Percentiles rank a stretch among this genome's conserved stretches.
Conservation (phyloP, 1,139 yeast species). For the Scheffersomyces insectosa region DNA sequence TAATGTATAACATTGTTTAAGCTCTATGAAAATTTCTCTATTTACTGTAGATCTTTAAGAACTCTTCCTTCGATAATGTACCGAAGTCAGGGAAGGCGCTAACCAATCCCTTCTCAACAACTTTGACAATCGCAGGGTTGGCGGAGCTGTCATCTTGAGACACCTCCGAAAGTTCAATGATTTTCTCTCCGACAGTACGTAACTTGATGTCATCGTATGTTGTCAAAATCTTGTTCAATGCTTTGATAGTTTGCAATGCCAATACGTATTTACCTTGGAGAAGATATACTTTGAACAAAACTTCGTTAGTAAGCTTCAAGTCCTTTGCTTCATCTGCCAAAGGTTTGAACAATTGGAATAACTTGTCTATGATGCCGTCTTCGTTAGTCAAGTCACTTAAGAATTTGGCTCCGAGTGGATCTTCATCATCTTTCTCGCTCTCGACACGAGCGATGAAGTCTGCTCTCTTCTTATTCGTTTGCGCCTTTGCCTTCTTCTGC, state of each 20-base stretch:
- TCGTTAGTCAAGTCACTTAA: slow-evolving; percentile 29
- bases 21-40: slow-evolving; percentile 3
- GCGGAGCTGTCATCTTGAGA: slow-evolving; percentile 28
- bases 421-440: slow-evolving; percentile 46
- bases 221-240: slow-evolving; percentile 31
- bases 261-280: slow-evolving; percentile 47
- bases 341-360: slow-evolving; percentile 32
- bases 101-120: slow-evolving; percentile 43
- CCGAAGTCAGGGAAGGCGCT: slow-evolving; percentile 34
- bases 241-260: slow-evolving; percentile 46
- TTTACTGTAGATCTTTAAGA: slow-evolving; percentile 10
- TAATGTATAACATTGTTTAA: background rate
- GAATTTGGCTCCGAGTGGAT: slow-evolving; percentile 49
- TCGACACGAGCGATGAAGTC: slow-evolving; percentile 43
- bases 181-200: slow-evolving; percentile 24
- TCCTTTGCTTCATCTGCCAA: slow-evolving; percentile 37
- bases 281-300: slow-evolving; percentile 40
- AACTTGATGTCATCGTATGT: slow-evolving; percentile 14
- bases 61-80: slow-evolving; percentile 8
- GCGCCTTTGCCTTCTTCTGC: slow-evolving; percentile 34
- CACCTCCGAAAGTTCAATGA: slow-evolving; percentile 25
- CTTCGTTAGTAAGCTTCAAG: slow-evolving; percentile 36
- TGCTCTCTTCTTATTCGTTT: slow-evolving; percentile 36
- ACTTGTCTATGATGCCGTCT: slow-evolving; percentile 30
- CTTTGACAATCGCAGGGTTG: slow-evolving; percentile 46